phyloP scores from a whole-genome alignment of 2,329 filamentous ascomycete genomes.

The Lasiodiplodia theobromae region DNA sequence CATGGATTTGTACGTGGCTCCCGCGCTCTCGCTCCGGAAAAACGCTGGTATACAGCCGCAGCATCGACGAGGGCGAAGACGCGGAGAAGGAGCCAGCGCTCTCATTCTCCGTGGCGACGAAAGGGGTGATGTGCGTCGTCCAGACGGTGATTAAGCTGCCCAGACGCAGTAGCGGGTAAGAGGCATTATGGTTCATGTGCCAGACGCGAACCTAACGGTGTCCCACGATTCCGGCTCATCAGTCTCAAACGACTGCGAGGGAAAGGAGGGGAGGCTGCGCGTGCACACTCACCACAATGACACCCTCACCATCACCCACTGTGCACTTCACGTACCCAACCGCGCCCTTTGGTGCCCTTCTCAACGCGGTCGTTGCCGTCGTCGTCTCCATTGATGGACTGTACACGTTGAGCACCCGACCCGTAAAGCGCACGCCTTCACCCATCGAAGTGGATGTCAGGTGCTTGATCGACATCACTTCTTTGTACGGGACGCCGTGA shows the following conservation, averaged over 20 bases:
- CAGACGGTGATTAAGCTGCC: slow-evolving; percentile 65
- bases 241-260: background rate
- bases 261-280: background rate
- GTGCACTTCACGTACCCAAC: slow-evolving; percentile 62
- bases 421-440: slow-evolving; percentile 59
- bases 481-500: slow-evolving; percentile 49
- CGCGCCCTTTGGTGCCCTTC: slow-evolving; percentile 53
- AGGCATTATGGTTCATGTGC: slow-evolving; percentile 48
- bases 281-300: slow-evolving; percentile 55
- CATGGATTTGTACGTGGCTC: slow-evolving; percentile 61
- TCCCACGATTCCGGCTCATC: background rate
- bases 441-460: slow-evolving; percentile 54
- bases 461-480: slow-evolving; percentile 52
- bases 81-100: slow-evolving; percentile 35
- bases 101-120: slow-evolving; percentile 43
- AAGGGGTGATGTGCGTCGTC: slow-evolving; percentile 62
- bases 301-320: slow-evolving; percentile 63
- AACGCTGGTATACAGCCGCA: slow-evolving; percentile 59
- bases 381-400: slow-evolving; percentile 46
- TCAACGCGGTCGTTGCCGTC: slow-evolving; percentile 33
- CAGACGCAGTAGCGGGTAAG: slow-evolving; percentile 53
- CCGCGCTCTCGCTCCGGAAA: slow-evolving; percentile 64
- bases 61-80: slow-evolving; percentile 51
- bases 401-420: slow-evolving; percentile 64
- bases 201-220: slow-evolving; percentile 51